Base-by-base conservation (phyloP, 805 yeast genomes). In the Candida insectorum region DNA sequence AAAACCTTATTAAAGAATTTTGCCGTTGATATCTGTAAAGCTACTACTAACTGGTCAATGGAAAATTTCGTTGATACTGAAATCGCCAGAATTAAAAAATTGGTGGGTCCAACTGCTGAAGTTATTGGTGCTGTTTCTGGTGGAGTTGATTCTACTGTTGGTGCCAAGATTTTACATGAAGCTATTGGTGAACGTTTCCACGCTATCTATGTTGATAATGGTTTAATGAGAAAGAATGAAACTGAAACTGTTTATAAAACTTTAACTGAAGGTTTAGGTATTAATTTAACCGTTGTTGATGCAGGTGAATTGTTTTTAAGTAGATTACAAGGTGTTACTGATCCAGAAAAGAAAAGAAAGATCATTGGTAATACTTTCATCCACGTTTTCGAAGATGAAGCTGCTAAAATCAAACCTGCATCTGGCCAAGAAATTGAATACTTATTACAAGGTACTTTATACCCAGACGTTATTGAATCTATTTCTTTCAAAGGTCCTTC, bases 51-150 rank as follows among this genome's bases (percentile, higher is more conserved):
- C 75, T 93, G 98, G 98, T 84, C 91, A 38, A 93, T 93, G 98
- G 85, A 83, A 69, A 93, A 93, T 74, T 93, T 93, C 65, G 85
- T 93, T 55, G 96, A 87, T 53, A 87, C 96, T 45, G 98, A 93
- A 73, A 89, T 93, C 54, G 79, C 84, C 48, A 81, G 98, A 66
- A 93, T 93, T 51, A 78, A 88, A 64, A 73, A 77, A 34, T 71
- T 91, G 47, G 97, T 93, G 48, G 98, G 98, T 33, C 97, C 96
- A 48, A 81, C 88, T 37, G 97, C 96, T 37, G 97, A 93, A 69
- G 98, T 93, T 45, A 93, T 93, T 56, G 98, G 98, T 68, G 98
- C 98, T 36, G 98, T 93, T 46, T 87, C 96, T 33, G 98, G 98
- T 55, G 98, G 98, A 72, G 98, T 93, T 44, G 98, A 93, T 68